Conservation (phyloP, 202 grass and related monocot genomes). For the Zizania palustris region DNA sequence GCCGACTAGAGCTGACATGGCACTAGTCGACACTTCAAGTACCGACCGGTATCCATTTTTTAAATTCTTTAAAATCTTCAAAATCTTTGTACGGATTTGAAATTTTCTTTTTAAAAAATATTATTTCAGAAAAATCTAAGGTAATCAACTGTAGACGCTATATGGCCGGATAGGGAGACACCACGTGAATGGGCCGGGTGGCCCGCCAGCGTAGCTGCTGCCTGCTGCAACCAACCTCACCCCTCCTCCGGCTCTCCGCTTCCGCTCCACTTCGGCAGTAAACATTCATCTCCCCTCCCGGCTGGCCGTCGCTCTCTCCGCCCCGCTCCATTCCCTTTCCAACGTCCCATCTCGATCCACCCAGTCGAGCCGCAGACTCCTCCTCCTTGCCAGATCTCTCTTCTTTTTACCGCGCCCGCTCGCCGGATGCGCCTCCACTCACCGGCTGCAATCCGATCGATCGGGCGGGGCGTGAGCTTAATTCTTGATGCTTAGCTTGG, state of each 20-base stretch:
- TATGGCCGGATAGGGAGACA: neutral
- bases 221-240: slow-evolving; percentile 38
- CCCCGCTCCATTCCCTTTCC: slow-evolving; percentile 42
- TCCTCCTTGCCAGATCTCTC: slow-evolving; percentile 29
- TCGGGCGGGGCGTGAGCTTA: neutral
- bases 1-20: too few relatives aligned
- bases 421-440: slow-evolving; percentile 44
- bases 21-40: too few relatives aligned
- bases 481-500: neutral
- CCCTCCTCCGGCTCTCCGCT: slow-evolving; percentile 3
- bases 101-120: too few relatives aligned
- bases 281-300: slow-evolving; percentile 47
- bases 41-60: too few relatives aligned
- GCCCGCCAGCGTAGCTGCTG: slow-evolving; percentile 19
- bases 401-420: slow-evolving; percentile 37
- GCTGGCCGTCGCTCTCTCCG: slow-evolving; percentile 52
- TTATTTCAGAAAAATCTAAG: too few relatives aligned
- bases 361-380: slow-evolving; percentile 10
- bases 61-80: too few relatives aligned
- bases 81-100: too few relatives aligned
- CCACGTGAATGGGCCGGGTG: slow-evolving; percentile 47
- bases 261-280: slow-evolving; percentile 32
- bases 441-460: slow-evolving; percentile 17
- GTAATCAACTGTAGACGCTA: too few relatives aligned
- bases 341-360: slow-evolving; percentile 55